A percentile compares a stretch with the other conserved stretches of the same genome.
Conservation (phyloP, 2,329 filamentous ascomycete species). For the Helotiales sp. region DNA sequence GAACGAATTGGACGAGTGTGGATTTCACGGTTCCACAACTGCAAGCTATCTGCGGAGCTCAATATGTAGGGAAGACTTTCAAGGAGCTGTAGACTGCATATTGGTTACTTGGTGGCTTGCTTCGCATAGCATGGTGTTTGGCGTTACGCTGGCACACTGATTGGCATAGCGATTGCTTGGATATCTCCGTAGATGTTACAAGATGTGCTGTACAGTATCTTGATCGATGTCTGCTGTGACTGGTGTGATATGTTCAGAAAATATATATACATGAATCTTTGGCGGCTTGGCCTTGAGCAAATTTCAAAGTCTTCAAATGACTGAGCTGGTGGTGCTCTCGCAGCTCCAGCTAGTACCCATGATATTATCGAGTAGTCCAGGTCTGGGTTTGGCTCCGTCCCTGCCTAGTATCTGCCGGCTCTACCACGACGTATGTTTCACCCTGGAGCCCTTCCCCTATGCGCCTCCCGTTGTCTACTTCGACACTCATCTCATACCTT, state of each 20-base stretch:
- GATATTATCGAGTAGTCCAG: neutral
- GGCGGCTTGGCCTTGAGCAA: neutral
- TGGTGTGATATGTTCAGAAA: neutral
- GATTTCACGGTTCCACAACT: slow-evolving; percentile 40
- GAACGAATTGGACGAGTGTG: slow-evolving; percentile 37
- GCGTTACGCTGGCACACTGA: slow-evolving; percentile 4
- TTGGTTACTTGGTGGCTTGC: neutral
- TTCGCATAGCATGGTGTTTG: slow-evolving; percentile 32
- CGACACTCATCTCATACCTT: no score
- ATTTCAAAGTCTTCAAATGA: neutral
- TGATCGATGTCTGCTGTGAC: neutral
- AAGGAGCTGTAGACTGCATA: slow-evolving; percentile 20
- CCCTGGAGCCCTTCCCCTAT: no score
- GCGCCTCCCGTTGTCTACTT: no score
- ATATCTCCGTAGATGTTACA: neutral
- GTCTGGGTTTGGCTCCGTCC: neutral
- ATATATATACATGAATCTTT: neutral
- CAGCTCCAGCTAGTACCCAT: neutral
- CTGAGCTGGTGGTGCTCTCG: neutral
- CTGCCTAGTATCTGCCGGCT: neutral
- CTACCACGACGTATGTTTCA: no score
- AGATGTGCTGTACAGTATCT: neutral
- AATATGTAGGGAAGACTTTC: slow-evolving; percentile 34
- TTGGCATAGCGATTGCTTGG: neutral
- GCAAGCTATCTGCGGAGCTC: slow-evolving; percentile 41